Evolutionary conservation across 106 monocot species (phyloP).

Genomic region (Agapanthus africanus): DNA sequence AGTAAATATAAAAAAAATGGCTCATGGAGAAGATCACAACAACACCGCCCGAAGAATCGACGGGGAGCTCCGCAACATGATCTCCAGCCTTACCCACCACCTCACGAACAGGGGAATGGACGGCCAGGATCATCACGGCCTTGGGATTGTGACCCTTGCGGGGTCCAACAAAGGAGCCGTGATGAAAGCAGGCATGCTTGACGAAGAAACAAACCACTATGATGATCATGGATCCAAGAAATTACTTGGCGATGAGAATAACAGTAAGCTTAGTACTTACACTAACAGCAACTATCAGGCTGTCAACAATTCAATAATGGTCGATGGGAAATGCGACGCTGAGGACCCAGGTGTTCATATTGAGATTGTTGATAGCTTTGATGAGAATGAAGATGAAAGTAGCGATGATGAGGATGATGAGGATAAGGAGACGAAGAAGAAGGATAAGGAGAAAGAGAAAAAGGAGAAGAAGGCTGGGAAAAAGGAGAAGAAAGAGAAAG

Average conservation of each 20-base stretch:
- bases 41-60: neutral
- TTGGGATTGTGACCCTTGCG: constrained; percentile 12
- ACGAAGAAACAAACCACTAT: neutral
- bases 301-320: constrained; percentile 13
- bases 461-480: neutral
- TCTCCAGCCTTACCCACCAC: constrained; percentile 7
- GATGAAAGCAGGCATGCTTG: constrained; percentile 5
- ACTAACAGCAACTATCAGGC: constrained; percentile 20
- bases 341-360: constrained; percentile 19
- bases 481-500: neutral
- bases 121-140: constrained; percentile 4
- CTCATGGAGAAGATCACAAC: too few relatives aligned
- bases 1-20: too few relatives aligned
- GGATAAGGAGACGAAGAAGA: neutral
- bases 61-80: neutral
- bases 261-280: too few relatives aligned
- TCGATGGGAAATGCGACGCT: constrained; percentile 8
- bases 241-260: neutral
- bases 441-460: neutral
- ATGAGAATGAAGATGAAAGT: constrained; percentile 3
- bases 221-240: neutral
- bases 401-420: neutral
- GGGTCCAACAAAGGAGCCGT: constrained; percentile 12
- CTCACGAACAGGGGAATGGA: neutral
- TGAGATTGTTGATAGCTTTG: neutral